Percentiles rank a stretch among this genome's conserved stretches.
phyloP scores from a whole-genome alignment of 129 eudicot genomes.

The Saposhnikovia divaricata region DNA sequence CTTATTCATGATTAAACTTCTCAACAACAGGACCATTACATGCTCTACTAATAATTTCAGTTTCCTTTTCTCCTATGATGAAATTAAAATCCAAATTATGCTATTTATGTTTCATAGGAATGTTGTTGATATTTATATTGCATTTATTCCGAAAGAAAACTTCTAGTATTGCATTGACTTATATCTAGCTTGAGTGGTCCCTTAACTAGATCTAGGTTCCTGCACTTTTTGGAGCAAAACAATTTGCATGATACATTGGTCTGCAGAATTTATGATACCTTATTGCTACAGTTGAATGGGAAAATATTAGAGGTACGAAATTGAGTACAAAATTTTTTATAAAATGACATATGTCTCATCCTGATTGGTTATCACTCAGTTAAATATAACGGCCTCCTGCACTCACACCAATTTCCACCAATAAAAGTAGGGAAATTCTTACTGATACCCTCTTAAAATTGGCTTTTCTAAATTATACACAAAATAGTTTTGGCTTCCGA shows the following conservation, averaged over 20 bases:
- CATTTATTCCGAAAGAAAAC: background rate
- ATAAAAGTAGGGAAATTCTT: too few species aligned
- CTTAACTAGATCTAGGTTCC: background rate
- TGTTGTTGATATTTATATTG: background rate
- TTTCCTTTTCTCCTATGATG: background rate
- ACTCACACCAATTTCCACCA: too few species aligned
- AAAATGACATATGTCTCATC: too few species aligned
- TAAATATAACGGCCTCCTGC: too few species aligned
- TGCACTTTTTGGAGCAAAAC: background rate
- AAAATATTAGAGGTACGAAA: too few species aligned
- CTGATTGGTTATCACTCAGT: too few species aligned
- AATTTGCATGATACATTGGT: background rate
- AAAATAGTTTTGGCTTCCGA: too few species aligned
- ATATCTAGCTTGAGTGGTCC: background rate
- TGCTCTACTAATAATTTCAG: background rate
- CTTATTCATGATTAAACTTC: background rate
- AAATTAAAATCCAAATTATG: background rate
- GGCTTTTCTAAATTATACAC: too few species aligned
- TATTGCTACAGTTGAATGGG: background rate
- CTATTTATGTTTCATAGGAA: background rate
- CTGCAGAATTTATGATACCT: background rate
- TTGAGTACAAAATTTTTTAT: too few species aligned
- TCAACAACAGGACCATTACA: background rate
- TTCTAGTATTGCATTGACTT: background rate
- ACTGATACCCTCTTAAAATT: too few species aligned